Base-by-base conservation (phyloP, 192 early-diverging fungal genomes). In the Entomortierella chlamydospora region DNA sequence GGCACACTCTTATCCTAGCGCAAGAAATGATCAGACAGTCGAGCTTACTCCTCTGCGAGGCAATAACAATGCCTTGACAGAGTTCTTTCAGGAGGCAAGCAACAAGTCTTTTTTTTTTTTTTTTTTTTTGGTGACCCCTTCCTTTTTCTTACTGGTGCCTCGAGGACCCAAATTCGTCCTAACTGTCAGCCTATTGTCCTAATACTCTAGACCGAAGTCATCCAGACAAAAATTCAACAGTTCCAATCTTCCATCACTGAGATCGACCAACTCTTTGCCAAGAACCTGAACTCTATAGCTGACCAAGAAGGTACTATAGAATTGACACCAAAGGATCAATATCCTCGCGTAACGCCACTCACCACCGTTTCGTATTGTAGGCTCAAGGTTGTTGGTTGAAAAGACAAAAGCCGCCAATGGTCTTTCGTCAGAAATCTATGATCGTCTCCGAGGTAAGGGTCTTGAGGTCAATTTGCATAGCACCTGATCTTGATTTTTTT, bases 51-150 rank as follows among this genome's bases (percentile, higher is more conserved):
- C 76, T 47, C 47, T 79, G 41, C 62, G 63, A 8, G 76, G 76
- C 10, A 52, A 79, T 47, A 68, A 68, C 10, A 52, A 79, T 47
- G 39, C 62, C 3, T n/a, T 70, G 57, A 68, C 29, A 30, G 68
- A 79, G 25, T 79, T 79, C 47, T 79, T 79, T 26, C 76, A 79
- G 54, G 76, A 79, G 63, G 76, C 28, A 70, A 62, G 53, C 13
- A n/a, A 22, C n/a, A n/a, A n/a, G n/a, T n/a, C n/a, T n/a, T n/a
- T n/a, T n/a, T n/a, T n/a, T n/a, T n/a, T n/a, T n/a, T n/a, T n/a
- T n/a, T n/a, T n/a, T n/a, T n/a, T n/a, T n/a, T n/a, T n/a, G n/a
- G n/a, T n/a, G n/a, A n/a, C n/a, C n/a, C n/a, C n/a, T n/a, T n/a
- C n/a, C n/a, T n/a, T n/a, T n/a, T n/a, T n/a, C n/a, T n/a, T n/a